Evolutionary conservation across 2,329 filamentous ascomycete genomes (phyloP), one percentile per base, ranked within the genome.

Genomic region (Cercospora janseana): DNA sequence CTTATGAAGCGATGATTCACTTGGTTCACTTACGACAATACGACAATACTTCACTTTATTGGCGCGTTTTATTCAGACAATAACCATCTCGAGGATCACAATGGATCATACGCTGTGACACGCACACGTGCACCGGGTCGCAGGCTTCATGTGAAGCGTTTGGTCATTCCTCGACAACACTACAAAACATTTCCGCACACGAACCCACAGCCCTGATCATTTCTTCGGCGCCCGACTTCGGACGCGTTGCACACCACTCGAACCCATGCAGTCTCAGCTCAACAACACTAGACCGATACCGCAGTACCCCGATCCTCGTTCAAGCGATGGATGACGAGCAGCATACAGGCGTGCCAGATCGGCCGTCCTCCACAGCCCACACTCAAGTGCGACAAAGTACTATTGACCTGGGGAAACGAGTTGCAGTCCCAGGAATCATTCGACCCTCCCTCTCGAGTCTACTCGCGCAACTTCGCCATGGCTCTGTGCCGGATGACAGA

Each of bases 61-160:
- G 23, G 27, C 24, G 15, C 16, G 26, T 13, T 43, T 24, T 20
- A 29, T 43, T 43, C 40, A 43, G 24, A 18, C 40, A 43, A 13
- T 9, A 12, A n/a, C n/a, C n/a, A n/a, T n/a, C n/a, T n/a, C n/a
- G n/a, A n/a, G n/a, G n/a, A n/a, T n/a, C n/a, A n/a, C n/a, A n/a
- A n/a, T n/a, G n/a, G n/a, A n/a, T n/a, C n/a, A 21, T 9, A 13
- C 3, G 10, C 13, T 18, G 16, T 18, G 15, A 31, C 26, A 31
- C 31, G 40, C 15, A 12, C 9, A 12, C 24, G 34, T n/a, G 18
- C 34, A 16, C 21, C 24, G 34, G 34, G 21, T 38, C 34, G 24
- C 34, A 13, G 4, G 34, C 34, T 38, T 38, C 34, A 38, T 21
- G 21, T 21, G 21, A 18, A 38, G 34, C 34, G 13, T 18, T 12